Percentiles rank a stretch among this genome's conserved stretches.
Conservation (phyloP, 345 rosid genomes). For the Mercurialis annua region DNA sequence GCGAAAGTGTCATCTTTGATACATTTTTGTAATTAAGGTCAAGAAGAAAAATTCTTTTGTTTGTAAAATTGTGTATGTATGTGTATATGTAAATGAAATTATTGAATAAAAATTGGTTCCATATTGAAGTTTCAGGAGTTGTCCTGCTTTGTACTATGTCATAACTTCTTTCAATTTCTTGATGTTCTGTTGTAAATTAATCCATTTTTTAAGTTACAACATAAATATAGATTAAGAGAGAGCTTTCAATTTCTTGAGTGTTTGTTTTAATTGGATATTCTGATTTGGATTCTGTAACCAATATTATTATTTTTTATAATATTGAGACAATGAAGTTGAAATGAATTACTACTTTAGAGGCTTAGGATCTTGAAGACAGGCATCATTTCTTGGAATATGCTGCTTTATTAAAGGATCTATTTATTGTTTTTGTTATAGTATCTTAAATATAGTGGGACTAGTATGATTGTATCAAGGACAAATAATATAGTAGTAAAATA, state of each 20-base stretch:
- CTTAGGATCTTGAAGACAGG: background rate
- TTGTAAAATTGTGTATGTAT: background rate
- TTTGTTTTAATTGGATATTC: too few relatives aligned
- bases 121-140: background rate
- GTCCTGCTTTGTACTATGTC: background rate
- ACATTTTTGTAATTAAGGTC: background rate
- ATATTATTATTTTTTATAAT: too few relatives aligned
- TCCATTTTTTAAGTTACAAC: too few relatives aligned
- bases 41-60: background rate
- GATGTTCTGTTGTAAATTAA: too few relatives aligned
- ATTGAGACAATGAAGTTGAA: too few relatives aligned
- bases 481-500: too few relatives aligned
- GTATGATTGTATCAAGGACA: background rate
- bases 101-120: too few relatives aligned
- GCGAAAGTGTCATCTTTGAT: too few relatives aligned
- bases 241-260: too few relatives aligned
- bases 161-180: background rate
- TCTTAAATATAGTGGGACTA: background rate
- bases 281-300: too few relatives aligned
- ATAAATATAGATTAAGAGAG: too few relatives aligned
- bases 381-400: constrained; percentile 15
- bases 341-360: too few relatives aligned
- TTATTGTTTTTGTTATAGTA: background rate
- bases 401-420: background rate
- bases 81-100: background rate